These are phyloP conservation scores for Ustilago sp. DNA, from an alignment of 1,284 basidiomycete species.

Conservation along the genomic window DNA sequence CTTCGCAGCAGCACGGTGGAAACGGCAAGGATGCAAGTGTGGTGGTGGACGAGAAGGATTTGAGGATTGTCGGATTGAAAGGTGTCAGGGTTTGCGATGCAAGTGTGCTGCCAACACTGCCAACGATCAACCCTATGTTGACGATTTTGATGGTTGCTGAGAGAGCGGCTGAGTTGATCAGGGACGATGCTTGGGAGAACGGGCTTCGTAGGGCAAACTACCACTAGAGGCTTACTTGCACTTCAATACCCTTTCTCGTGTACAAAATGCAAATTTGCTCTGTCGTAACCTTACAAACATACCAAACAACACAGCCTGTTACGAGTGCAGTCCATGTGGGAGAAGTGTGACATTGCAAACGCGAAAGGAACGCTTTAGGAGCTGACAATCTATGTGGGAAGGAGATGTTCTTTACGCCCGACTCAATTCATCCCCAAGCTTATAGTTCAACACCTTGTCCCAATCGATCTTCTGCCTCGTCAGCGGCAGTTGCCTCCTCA, in stretches of 20 bases:
- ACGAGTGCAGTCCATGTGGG: neutral
- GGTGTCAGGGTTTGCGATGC: slow-evolving; percentile 68
- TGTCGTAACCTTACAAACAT: neutral
- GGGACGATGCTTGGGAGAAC: slow-evolving; percentile 60
- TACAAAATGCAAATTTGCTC: neutral
- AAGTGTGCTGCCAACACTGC: slow-evolving; percentile 66
- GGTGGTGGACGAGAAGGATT: slow-evolving; percentile 65
- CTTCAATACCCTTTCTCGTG: neutral
- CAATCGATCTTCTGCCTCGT: slow-evolving; percentile 68
- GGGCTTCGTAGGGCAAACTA: slow-evolving; percentile 44
- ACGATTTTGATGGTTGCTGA: slow-evolving; percentile 66
- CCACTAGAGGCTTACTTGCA: slow-evolving; percentile 1
- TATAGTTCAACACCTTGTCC: slow-evolving; percentile 67
- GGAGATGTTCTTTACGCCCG: slow-evolving; percentile 13
- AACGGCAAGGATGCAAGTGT: slow-evolving; percentile 52
- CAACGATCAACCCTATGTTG: slow-evolving; percentile 64
- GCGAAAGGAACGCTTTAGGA: neutral
- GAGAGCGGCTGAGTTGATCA: slow-evolving; percentile 66
- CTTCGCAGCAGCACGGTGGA: slow-evolving; percentile 20
- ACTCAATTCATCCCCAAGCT: slow-evolving; percentile 55
- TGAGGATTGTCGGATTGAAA: slow-evolving; percentile 62
- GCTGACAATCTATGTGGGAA: neutral
- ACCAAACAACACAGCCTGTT: neutral
- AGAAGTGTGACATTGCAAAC: neutral
- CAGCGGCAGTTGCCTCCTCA: slow-evolving; percentile 64